Base-by-base conservation (phyloP, 768 basidiomycete species). In the Wakefieldia striispora region DNA sequence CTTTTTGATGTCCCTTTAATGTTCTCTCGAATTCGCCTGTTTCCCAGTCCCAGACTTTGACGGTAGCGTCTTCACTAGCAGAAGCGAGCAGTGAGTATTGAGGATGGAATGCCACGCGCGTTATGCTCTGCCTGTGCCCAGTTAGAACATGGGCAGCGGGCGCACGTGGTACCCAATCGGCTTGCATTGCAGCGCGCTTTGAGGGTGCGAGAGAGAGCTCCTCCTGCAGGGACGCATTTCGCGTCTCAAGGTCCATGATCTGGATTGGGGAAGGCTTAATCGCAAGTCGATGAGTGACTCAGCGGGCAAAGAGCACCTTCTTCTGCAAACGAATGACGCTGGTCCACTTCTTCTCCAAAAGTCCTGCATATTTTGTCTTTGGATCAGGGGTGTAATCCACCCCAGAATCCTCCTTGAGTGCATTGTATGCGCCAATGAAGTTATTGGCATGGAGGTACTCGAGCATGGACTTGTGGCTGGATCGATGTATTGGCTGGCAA, bases 331-430 rank as follows among this genome's bases (percentile, higher is more conserved):
- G 80, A 50, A 97, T 95, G 29, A 97, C 92, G 63, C 88, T 91
- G 42, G 91, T 95, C 95, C 95, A 97, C 70, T 97, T 97, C 84
- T 95, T 95, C 75, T 92, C 95, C 52, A 97, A 72, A 49, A 97
- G 72, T 1, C 93, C 94, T 2, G 84, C 83, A 61, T 84, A 87
- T 66, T 90, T 88, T 43, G 91, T 83, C 65, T 89, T 92, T 20
- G 91, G 83, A 74, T 95, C 93, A 14, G 88, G 89, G 4, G 78
- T 75, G 65, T 87, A 89, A 51, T 84, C 81, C 23, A 78, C 63
- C 48, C 77, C 75, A 27, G 76, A 69, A 51, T 83, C 80, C 36
- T 72, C 64, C 62, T 79, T 81, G 53, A 81, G 68, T 20, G 82
- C 79, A 55, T 81, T 77, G 61, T 77, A 87, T 20, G 86, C 82